Evolutionary conservation across 495 filamentous ascomycete genomes (phyloP), one percentile per base, ranked within the genome.

Genomic region (Daldinia decipiens): DNA sequence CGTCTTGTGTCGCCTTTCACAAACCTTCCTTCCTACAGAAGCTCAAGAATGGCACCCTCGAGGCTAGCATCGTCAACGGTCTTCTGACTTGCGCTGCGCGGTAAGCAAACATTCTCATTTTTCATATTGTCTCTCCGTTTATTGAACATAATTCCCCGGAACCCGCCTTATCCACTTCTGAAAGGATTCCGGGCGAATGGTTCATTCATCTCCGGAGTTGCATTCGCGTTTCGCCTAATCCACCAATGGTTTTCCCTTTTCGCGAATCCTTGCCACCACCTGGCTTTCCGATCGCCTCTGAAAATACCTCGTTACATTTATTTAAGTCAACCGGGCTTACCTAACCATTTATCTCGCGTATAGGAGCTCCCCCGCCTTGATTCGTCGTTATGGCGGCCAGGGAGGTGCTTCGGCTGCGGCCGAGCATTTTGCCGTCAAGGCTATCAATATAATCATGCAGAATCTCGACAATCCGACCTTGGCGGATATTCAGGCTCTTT

Each of bases 1-100:
- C 83, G 52, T 82, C 83, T 70, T 85, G 82, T 64, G 80, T 85
- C 40, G 83, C 82, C 51, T 85, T 85, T 72, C 83, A 85, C 76
- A 84, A 84, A 73, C 82, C 83, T 51, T 82, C 83, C 5, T 84
- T 84, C 59, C 60, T 85, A 38, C 80, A 82, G 72, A 82, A 84
- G 68, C 77, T 85, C 21, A 84, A 84, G 79, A 82, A 78, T 38
- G 73, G 73, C 6, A 76, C 77, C 15, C 79, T 85, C 57, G 82
- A 85, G 36, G 77, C 77, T 4, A 80, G 79, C 40, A 82, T 85
- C 67, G 78, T 84, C 34, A 83, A 84, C 54, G 82, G 82, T 13
- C 77, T 85, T 19, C 74, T 85, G 17, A 83, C 83, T 21, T 82
- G 78, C 3, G 83, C 81, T 47, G 82, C 83, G 50, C 78, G 83